phyloP scores from a whole-genome alignment of 257 asterid species.

The Phtheirospermum japonicum region DNA sequence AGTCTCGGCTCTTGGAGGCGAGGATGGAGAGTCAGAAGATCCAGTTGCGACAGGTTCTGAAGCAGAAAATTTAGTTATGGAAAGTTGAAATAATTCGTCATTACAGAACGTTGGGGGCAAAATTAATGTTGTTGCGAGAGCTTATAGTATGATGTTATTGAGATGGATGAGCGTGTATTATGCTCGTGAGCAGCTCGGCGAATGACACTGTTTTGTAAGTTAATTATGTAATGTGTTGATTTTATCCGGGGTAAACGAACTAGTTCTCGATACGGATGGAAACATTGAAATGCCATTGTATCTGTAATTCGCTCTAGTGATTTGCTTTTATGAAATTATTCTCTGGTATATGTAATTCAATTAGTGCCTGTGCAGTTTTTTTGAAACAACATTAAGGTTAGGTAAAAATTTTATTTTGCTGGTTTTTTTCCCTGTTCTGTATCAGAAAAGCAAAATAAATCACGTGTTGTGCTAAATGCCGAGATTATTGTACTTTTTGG shows the following conservation, averaged over 20 bases:
- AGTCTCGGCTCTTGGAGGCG: constrained; percentile 74
- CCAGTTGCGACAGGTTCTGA: constrained; percentile 87
- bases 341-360: not conserved
- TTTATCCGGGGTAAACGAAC: constrained; percentile 25
- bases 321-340: not conserved
- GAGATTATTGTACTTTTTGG: too few relatives aligned
- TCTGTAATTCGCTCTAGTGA: constrained; percentile 24
- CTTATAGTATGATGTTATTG: not conserved
- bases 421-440: not conserved
- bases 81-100: not conserved
- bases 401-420: not conserved
- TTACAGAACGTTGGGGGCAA: not conserved
- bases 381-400: not conserved
- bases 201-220: constrained; percentile 15
- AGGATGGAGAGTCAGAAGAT: constrained; percentile 81
- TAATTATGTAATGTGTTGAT: constrained; percentile 20
- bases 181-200: not conserved
- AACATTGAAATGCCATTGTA: constrained; percentile 25
- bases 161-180: not conserved
- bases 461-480: too few relatives aligned
- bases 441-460: too few relatives aligned
- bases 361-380: not conserved
- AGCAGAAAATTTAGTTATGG: constrained; percentile 60
- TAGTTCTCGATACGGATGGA: constrained; percentile 24
- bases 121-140: not conserved